A percentile compares a stretch with the other conserved stretches of the same genome.
Evolutionary conservation across 495 filamentous ascomycete genomes (phyloP).

Genomic region (Daldinia loculata): DNA sequence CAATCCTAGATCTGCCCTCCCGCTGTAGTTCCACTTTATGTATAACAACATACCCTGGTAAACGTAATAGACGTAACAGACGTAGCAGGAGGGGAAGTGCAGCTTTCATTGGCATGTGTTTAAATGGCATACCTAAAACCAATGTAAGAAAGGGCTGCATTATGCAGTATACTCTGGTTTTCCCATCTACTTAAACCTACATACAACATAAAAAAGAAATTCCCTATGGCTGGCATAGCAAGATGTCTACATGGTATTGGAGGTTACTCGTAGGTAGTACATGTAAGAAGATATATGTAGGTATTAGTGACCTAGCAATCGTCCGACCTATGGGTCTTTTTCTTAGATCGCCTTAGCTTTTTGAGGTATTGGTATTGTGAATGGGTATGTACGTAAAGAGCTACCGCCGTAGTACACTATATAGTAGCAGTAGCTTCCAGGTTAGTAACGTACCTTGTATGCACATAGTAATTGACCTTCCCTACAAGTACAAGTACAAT

Average conservation of each 20-base stretch:
- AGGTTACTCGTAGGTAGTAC: too few relatives aligned
- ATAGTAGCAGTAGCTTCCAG: background rate
- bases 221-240: background rate
- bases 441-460: background rate
- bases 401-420: background rate
- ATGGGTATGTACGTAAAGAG: slow-evolving; percentile 24
- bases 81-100: background rate
- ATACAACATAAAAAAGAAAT: background rate
- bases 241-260: background rate
- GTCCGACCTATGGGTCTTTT: slow-evolving; percentile 17
- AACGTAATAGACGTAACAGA: slow-evolving; percentile 2
- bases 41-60: slow-evolving; percentile 9
- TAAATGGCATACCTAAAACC: background rate
- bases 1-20: slow-evolving; percentile 22
- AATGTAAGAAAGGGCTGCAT: too few relatives aligned
- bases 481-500: slow-evolving; percentile 35
- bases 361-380: slow-evolving; percentile 33
- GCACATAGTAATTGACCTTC: slow-evolving; percentile 12
- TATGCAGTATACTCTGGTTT: background rate
- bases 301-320: slow-evolving; percentile 23
- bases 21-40: slow-evolving; percentile 7
- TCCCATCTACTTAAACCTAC: background rate
- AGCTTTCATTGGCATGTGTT: background rate
- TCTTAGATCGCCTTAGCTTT: slow-evolving; percentile 25
- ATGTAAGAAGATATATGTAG: background rate